Percentiles rank a stretch among this genome's conserved stretches.
Evolutionary conservation across 2,329 filamentous ascomycete species (phyloP).

Genomic region (Ophiostoma angusticollis): DNA sequence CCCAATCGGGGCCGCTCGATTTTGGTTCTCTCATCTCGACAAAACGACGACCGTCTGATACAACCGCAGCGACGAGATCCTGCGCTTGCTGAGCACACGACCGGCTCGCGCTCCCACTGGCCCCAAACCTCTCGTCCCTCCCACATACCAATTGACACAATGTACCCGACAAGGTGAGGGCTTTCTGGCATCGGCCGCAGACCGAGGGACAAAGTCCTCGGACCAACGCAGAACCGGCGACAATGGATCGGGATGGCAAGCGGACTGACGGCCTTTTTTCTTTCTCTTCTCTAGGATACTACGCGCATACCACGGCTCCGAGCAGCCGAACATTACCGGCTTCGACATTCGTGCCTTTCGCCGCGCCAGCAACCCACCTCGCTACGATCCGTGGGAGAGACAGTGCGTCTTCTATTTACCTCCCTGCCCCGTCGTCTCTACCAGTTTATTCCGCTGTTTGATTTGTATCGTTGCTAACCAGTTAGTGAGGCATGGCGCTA

Average conservation of each 20-base stretch:
- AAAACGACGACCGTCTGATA: too few relatives aligned
- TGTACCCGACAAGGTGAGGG: conserved; percentile 26
- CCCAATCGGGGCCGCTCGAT: too few relatives aligned
- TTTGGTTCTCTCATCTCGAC: too few relatives aligned
- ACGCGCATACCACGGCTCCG: conserved; percentile 37
- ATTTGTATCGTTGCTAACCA: not conserved
- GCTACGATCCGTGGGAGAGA: conserved; percentile 56
- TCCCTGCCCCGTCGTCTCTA: too few relatives aligned
- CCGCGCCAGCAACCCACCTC: conserved; percentile 49
- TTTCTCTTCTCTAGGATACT: conserved; percentile 31
- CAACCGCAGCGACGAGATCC: too few relatives aligned
- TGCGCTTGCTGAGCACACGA: too few relatives aligned
- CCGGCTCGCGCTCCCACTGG: too few relatives aligned
- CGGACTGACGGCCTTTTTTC: not conserved
- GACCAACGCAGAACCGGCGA: not conserved
- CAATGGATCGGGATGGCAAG: not conserved
- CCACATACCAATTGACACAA: conserved; percentile 15
- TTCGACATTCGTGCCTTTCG: conserved; percentile 79
- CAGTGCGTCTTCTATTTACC: conserved; percentile 31
- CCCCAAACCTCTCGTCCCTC: too few relatives aligned
- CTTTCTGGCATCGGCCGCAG: not conserved
- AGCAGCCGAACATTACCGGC: conserved; percentile 77
- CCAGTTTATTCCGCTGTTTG: too few relatives aligned
- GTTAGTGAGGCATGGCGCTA: conserved; percentile 89
- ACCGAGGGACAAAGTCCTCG: not conserved